These are phyloP conservation scores for Hyphopichia fennica DNA, from an alignment of 1,139 yeast genomes.

Conservation along the genomic window DNA sequence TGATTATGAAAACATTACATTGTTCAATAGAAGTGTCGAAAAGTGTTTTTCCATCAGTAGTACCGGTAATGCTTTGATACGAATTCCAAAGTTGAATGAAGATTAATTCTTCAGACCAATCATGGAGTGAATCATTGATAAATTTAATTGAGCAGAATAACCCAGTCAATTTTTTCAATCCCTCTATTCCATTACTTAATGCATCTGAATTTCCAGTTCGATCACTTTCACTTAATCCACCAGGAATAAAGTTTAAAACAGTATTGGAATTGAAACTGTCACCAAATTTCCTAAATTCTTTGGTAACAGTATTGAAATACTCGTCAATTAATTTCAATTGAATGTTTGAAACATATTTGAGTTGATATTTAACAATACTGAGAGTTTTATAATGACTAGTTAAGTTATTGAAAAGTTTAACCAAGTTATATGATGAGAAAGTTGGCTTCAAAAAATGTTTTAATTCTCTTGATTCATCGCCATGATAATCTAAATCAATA, in stretches of 20 bases:
- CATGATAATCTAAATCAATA: conserved; percentile 63
- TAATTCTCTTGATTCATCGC: conserved; percentile 23
- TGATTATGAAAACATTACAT: conserved; percentile 41
- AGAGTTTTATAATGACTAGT: conserved; percentile 62
- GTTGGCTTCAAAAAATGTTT: conserved; percentile 55
- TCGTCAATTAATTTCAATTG: conserved; percentile 64
- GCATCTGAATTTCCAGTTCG: conserved; percentile 9
- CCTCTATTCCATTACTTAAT: conserved; percentile 24
- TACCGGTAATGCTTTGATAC: conserved; percentile 28
- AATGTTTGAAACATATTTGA: conserved; percentile 66
- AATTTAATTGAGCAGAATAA: conserved; percentile 62
- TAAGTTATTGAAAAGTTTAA: conserved; percentile 64
- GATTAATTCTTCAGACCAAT: conserved; percentile 66
- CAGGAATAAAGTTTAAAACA: conserved; percentile 41
- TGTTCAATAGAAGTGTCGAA: conserved; percentile 54
- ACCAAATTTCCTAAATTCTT: conserved; percentile 47
- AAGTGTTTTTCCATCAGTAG: conserved; percentile 37
- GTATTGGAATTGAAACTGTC: conserved; percentile 39
- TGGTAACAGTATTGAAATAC: conserved; percentile 53
- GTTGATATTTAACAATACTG: conserved; percentile 60
- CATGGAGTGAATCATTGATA: conserved; percentile 50
- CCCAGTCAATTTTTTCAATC: conserved; percentile 57
- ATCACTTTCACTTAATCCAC: conserved; percentile 19
- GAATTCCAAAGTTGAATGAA: conserved; percentile 63
- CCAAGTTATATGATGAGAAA: conserved; percentile 60